These are phyloP conservation scores for Micractinium conductrix DNA, from an alignment of 139 green algal species.

Conservation along the genomic window DNA sequence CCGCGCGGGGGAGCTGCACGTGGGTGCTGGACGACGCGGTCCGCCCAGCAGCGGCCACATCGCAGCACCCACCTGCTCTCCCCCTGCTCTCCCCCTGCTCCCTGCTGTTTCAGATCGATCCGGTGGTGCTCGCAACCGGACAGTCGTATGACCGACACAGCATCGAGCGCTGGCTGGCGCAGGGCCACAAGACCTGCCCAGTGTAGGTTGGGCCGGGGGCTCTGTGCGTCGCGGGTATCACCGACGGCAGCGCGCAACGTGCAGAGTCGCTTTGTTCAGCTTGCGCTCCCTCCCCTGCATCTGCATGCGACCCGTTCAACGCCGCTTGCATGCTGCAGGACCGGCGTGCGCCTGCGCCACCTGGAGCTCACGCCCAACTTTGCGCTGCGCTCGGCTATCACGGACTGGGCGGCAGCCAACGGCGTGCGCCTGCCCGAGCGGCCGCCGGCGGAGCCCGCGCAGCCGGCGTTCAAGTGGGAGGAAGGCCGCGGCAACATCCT, in stretches of 20 bases:
- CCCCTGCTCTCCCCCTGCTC: neutral
- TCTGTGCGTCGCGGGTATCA: too few species aligned
- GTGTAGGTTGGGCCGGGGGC: too few species aligned
- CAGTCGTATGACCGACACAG: slow-evolving; percentile 91
- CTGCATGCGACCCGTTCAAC: too few species aligned
- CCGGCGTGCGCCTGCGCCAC: slow-evolving; percentile 87
- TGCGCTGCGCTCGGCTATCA: slow-evolving; percentile 87
- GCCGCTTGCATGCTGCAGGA: too few species aligned
- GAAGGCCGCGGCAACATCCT: slow-evolving; percentile 81
- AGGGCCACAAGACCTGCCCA: slow-evolving; percentile 91
- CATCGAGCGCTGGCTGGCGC: slow-evolving; percentile 91
- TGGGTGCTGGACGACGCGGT: neutral
- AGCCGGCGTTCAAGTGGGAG: slow-evolving; percentile 55
- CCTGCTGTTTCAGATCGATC: slow-evolving; percentile 66
- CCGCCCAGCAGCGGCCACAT: neutral
- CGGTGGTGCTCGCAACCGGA: slow-evolving; percentile 93
- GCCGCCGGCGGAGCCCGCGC: slow-evolving; percentile 24
- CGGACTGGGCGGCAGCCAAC: slow-evolving; percentile 83
- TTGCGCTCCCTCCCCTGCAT: too few species aligned
- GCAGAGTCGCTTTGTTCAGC: too few species aligned
- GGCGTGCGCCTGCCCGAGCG: slow-evolving; percentile 60
- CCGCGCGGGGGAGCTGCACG: too few species aligned
- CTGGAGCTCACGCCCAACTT: slow-evolving; percentile 94
- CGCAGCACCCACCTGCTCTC: neutral
- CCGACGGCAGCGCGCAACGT: too few species aligned